A percentile compares a stretch with the other conserved stretches of the same genome.
Conservation (phyloP, 1,284 basidiomycete species). For the Bondarzewia mesenterica region DNA sequence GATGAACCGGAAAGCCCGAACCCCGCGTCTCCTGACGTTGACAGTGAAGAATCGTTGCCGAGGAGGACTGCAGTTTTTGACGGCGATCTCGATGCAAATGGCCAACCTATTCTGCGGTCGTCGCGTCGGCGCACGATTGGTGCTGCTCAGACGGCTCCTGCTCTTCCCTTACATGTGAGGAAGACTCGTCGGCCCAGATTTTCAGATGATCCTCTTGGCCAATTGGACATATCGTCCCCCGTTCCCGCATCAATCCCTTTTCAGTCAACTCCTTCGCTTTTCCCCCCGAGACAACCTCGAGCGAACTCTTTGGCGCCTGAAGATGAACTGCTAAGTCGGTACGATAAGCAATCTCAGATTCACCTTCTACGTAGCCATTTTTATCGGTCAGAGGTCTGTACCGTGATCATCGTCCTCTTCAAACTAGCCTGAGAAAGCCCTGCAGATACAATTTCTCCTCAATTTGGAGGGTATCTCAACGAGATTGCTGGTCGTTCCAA, state of each 20-base stretch:
- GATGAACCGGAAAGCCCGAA: constrained; percentile 30
- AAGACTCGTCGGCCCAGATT: constrained; percentile 42
- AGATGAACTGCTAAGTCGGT: constrained; percentile 54
- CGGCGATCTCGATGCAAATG: constrained; percentile 3
- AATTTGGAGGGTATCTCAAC: constrained; percentile 91
- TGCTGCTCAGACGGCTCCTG: constrained; percentile 65
- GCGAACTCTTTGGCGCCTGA: constrained; percentile 35
- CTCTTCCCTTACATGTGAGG: constrained; percentile 52
- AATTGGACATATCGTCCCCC: constrained; percentile 42
- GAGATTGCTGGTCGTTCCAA: constrained; percentile 85
- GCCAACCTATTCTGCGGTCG: constrained; percentile 11
- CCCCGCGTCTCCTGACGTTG: background rate
- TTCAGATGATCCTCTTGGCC: constrained; percentile 68
- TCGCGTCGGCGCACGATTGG: constrained; percentile 39
- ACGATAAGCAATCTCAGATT: constrained; percentile 59
- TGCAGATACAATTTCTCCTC: constrained; percentile 78
- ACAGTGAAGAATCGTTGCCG: constrained; percentile 7
- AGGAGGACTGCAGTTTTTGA: constrained; percentile 1
- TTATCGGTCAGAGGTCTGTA: constrained; percentile 76
- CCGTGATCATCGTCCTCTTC: background rate
- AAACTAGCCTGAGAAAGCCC: constrained; percentile 12
- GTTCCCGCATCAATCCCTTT: constrained; percentile 35
- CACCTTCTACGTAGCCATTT: constrained; percentile 84
- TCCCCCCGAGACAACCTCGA: constrained; percentile 35
- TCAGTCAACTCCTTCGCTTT: constrained; percentile 61